These are phyloP conservation scores for Chalaropsis thielavioides DNA, from an alignment of 2,329 filamentous ascomycete species.

Conservation along the genomic window DNA sequence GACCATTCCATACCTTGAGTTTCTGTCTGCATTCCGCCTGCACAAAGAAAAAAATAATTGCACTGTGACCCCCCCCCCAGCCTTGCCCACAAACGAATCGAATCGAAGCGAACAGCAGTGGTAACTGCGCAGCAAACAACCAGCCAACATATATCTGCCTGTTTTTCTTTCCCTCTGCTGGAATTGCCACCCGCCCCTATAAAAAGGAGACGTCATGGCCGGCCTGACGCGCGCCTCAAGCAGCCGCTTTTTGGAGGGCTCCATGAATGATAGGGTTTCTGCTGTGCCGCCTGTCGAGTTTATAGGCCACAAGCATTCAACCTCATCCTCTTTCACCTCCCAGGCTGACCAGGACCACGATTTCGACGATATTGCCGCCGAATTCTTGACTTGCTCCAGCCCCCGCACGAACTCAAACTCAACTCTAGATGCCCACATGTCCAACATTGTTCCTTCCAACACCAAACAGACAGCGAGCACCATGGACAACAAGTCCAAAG, in stretches of 20 bases:
- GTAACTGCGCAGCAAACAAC: background rate
- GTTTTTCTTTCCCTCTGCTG: background rate
- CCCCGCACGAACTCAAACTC: conserved; percentile 9
- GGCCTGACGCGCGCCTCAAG: conserved; percentile 23
- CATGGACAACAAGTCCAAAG: conserved; percentile 13
- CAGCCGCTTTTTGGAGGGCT: conserved; percentile 61
- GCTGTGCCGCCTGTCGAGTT: conserved; percentile 55
- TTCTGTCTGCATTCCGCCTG: background rate
- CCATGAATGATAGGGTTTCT: conserved; percentile 70
- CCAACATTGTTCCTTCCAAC: conserved; percentile 9
- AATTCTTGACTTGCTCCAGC: conserved; percentile 17
- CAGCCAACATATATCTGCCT: background rate
- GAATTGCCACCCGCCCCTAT: background rate
- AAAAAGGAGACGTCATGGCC: conserved; percentile 13
- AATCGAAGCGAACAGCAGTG: background rate
- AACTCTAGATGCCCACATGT: background rate
- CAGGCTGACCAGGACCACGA: conserved; percentile 22
- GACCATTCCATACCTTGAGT: background rate
- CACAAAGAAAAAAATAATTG: background rate
- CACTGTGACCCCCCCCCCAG: background rate
- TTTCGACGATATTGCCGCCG: conserved; percentile 19
- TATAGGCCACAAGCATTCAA: conserved; percentile 28
- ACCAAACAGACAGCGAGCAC: conserved; percentile 7
- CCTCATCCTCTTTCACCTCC: conserved; percentile 18
- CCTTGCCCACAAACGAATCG: background rate